These are phyloP conservation scores for Inga laurina DNA, from an alignment of 306 rosid genomes.

Conservation along the genomic window DNA sequence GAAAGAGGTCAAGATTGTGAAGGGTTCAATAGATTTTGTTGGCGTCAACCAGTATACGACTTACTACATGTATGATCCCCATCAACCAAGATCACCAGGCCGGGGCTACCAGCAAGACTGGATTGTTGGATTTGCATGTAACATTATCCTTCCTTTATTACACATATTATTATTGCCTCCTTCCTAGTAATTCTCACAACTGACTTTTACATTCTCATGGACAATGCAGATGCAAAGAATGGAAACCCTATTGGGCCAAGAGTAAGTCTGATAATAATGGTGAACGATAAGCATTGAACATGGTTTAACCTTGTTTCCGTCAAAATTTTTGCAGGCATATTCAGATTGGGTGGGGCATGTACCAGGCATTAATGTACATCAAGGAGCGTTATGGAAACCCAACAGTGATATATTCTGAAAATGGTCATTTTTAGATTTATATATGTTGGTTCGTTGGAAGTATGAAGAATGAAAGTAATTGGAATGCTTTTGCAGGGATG, in stretches of 20 bases:
- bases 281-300: neutral
- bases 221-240: constrained; percentile 53
- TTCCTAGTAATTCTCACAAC: neutral
- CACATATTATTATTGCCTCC: neutral
- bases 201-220: neutral
- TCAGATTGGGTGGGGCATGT: constrained; percentile 75
- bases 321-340: constrained; percentile 42
- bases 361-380: constrained; percentile 56
- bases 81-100: constrained; percentile 27
- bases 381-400: constrained; percentile 61
- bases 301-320: neutral
- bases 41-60: constrained; percentile 65
- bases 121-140: constrained; percentile 64
- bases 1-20: constrained; percentile 60
- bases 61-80: constrained; percentile 50
- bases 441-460: neutral
- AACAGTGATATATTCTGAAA: constrained; percentile 59
- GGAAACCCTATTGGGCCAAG: constrained; percentile 63
- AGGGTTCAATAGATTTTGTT: constrained; percentile 62
- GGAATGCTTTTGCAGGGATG: constrained; percentile 48
- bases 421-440: constrained; percentile 37
- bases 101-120: constrained; percentile 65
- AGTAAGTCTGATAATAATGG: constrained; percentile 34
- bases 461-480: neutral
- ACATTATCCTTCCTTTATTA: constrained; percentile 23